Conservation (phyloP, 768 basidiomycete genomes). For the Candolleomyces aberdarensis region DNA sequence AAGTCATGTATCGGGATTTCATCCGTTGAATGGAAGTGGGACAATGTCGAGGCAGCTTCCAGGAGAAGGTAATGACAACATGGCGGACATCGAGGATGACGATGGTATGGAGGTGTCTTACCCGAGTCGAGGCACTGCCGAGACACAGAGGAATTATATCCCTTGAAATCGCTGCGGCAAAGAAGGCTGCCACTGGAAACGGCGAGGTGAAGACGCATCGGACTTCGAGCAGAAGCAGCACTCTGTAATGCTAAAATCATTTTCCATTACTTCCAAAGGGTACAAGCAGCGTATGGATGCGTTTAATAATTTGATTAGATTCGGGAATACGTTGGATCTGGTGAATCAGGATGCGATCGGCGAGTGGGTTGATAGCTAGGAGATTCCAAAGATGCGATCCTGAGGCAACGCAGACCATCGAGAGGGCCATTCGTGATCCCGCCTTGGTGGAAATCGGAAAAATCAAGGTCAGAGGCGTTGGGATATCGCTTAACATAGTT, state of each 20-base stretch:
- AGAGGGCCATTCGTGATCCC: too few relatives aligned
- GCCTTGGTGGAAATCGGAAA: too few relatives aligned
- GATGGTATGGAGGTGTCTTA: neutral
- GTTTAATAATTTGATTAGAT: conserved; percentile 61
- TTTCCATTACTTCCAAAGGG: conserved; percentile 38
- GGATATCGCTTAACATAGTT: too few relatives aligned
- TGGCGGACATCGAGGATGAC: conserved; percentile 18
- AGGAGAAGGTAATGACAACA: conserved; percentile 21
- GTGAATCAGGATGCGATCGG: conserved; percentile 39
- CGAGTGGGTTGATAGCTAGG: conserved; percentile 1
- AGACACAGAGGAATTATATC: conserved; percentile 22
- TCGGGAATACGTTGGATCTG: conserved; percentile 58
- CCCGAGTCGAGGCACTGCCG: conserved; percentile 14
- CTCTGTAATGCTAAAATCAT: neutral
- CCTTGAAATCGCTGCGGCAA: conserved; percentile 11
- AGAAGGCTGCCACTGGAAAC: neutral
- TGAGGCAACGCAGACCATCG: too few relatives aligned
- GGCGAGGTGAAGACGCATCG: conserved; percentile 1
- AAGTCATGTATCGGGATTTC: too few relatives aligned
- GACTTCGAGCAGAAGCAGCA: neutral
- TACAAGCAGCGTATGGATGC: conserved; percentile 66
- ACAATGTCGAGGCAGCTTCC: conserved; percentile 35
- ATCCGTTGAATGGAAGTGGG: neutral
- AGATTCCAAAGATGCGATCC: too few relatives aligned
- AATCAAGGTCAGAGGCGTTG: too few relatives aligned